A percentile compares a stretch with the other conserved stretches of the same genome.
Evolutionary conservation across 2,329 filamentous ascomycete genomes (phyloP).

Genomic region (Diaporthe longicolla): DNA sequence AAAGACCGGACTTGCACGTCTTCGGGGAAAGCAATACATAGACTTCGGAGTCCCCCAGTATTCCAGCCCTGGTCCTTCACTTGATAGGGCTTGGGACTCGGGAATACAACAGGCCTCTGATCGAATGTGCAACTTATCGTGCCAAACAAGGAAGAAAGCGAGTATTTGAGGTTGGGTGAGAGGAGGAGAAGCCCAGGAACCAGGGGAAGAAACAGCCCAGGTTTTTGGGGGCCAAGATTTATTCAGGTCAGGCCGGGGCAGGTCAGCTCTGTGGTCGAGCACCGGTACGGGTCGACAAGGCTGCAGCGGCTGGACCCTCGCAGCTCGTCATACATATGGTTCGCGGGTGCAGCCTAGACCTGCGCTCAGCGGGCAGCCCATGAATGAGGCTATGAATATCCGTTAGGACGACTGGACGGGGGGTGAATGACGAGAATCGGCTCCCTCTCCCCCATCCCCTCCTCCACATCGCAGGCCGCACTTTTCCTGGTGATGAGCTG

Average conservation of each 20-base stretch:
- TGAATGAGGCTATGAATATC: constrained; percentile 14
- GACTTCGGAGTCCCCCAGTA: constrained; percentile 4
- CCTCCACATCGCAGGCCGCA: neutral
- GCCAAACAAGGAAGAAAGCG: neutral
- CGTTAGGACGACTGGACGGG: constrained; percentile 1
- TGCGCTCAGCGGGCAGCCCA: constrained; percentile 21
- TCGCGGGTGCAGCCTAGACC: constrained; percentile 29
- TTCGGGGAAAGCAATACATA: neutral
- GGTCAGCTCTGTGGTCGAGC: constrained; percentile 30
- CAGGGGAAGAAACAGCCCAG: neutral
- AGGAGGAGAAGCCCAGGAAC: constrained; percentile 5
- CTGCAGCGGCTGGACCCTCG: constrained; percentile 38
- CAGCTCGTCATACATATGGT: constrained; percentile 36
- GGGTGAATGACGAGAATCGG: neutral
- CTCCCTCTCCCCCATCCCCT: neutral
- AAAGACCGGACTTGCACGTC: neutral
- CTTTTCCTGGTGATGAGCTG: constrained; percentile 8
- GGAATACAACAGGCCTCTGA: neutral
- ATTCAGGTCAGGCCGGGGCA: constrained; percentile 22
- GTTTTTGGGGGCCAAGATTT: constrained; percentile 32
- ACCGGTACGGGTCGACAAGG: constrained; percentile 33
- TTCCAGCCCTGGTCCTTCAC: constrained; percentile 12
- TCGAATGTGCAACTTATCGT: constrained; percentile 1
- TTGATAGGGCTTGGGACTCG: constrained; percentile 1
- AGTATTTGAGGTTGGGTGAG: constrained; percentile 14